Evolutionary conservation across 2,329 filamentous ascomycete genomes (phyloP), one percentile per base, ranked within the genome.

Genomic region (Huntiella bhutanensis): DNA sequence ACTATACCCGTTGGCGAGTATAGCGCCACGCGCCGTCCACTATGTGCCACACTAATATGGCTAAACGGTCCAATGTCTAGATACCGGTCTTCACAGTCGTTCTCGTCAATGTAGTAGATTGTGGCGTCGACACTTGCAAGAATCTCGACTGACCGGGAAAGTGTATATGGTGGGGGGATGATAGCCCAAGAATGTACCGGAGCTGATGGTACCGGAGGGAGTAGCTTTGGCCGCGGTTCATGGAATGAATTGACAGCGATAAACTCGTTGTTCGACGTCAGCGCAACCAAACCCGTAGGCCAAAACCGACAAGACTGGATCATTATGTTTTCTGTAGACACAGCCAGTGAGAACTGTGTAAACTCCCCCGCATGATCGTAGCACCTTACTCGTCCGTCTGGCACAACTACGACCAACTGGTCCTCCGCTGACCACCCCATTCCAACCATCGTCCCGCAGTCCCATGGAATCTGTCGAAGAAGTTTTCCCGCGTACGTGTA

Each of bases 371-470:
- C 82, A n/a, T 98, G 66, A 56, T 91, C 83, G 59, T 86, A 95
- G 60, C 85, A 91, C 50, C 87, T 73, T 38, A 96, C 88, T 1
- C 78, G 88, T 17, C 91, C 91, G 57, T 98, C 88, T 45, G 82
- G 75, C 7, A 86, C 84, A 44, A 96, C 77, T 0, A 95, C 81
- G 3, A 98, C 67, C 41, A 98, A 70, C 58, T 82, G 81, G 67
- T 98, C 91, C 53, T 95, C 85, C 56, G 94, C 88, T 15, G 87
- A 94, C 91, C 91, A 98, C 33, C 91, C 91, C 15, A 98, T 70
- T 2, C 84, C 86, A 60, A 80, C 82, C 57, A 98, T 83, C 3
- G 77, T 68, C 63, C 87, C 84, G 64, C 83, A 80, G 55, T 96
- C 88, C 87, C 88, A 96, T 59, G 81, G 75, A 53, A 95, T 85